Conservation (phyloP, 1,139 yeast species). For the Neolecta irregularis region DNA sequence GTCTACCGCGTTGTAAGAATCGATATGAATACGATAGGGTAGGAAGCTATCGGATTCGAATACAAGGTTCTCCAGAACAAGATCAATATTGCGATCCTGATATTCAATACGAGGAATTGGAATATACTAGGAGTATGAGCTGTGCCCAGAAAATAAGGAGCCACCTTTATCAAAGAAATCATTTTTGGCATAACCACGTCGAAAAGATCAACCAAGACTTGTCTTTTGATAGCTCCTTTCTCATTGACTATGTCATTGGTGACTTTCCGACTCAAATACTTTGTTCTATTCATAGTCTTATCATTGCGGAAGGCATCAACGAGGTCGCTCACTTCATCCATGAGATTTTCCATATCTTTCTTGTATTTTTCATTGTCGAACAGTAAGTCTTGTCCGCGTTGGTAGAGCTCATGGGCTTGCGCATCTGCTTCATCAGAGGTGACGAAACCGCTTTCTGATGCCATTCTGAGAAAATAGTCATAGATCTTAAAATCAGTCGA, state of each 20-base stretch:
- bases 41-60: conserved; percentile 10
- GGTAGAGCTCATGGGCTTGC: conserved; percentile 8
- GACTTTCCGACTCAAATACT: conserved; percentile 3
- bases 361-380: conserved; percentile 7
- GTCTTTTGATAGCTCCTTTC: conserved; percentile 9
- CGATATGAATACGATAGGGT: conserved; percentile 8
- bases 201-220: conserved; percentile 9
- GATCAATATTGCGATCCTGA: conserved; percentile 8
- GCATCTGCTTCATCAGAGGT: conserved; percentile 8
- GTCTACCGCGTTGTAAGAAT: conserved; percentile 8
- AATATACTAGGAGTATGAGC: too few species aligned
- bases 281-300: conserved; percentile 2
- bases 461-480: conserved; percentile 8
- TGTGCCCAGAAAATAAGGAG: too few species aligned
- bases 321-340: conserved; percentile 5
- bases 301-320: conserved; percentile 8
- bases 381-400: conserved; percentile 6
- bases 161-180: conserved; percentile 6
- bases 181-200: conserved; percentile 8
- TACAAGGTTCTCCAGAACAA: conserved; percentile 9
- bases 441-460: conserved; percentile 7
- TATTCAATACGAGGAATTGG: conserved; percentile 10
- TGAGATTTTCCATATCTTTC: conserved; percentile 7
- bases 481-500: too few species aligned
- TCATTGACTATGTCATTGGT: conserved; percentile 7